Evolutionary conservation across 371 early-diverging fungal species (phyloP).

Genomic region (Lichtheimia ramosa): DNA sequence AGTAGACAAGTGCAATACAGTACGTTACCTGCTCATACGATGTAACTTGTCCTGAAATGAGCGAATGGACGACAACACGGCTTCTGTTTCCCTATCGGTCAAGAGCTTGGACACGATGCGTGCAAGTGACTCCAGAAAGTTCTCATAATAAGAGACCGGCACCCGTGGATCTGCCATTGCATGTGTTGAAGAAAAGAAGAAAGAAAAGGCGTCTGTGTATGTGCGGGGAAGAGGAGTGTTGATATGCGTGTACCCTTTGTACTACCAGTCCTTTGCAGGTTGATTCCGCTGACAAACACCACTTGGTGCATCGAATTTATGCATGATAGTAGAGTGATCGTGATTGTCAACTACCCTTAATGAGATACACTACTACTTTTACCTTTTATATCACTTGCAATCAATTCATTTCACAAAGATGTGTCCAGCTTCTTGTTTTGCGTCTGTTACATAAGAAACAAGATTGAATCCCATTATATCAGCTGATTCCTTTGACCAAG

Average conservation of each 20-base stretch:
- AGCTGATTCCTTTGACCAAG: too few species aligned
- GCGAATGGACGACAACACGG: slow-evolving; percentile 61
- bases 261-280: too few species aligned
- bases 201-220: not conserved
- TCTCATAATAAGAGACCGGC: slow-evolving; percentile 54
- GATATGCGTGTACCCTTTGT: not conserved
- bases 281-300: too few species aligned
- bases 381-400: too few species aligned
- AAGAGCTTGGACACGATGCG: slow-evolving; percentile 71
- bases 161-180: slow-evolving; percentile 15
- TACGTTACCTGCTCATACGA: slow-evolving; percentile 56
- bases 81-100: slow-evolving; percentile 81
- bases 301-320: too few species aligned
- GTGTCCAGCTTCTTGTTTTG: too few species aligned
- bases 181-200: not conserved
- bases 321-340: too few species aligned
- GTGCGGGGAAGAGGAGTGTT: not conserved
- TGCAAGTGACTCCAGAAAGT: slow-evolving; percentile 80
- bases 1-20: slow-evolving; percentile 10
- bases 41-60: slow-evolving; percentile 69
- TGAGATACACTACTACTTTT: too few species aligned
- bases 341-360: too few species aligned
- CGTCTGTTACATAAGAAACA: too few species aligned
- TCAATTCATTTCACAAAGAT: too few species aligned
- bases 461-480: too few species aligned